Evolutionary conservation across 2,329 filamentous ascomycete genomes (phyloP), one percentile per base, ranked within the genome.

Genomic region (Talaromyces sp.): DNA sequence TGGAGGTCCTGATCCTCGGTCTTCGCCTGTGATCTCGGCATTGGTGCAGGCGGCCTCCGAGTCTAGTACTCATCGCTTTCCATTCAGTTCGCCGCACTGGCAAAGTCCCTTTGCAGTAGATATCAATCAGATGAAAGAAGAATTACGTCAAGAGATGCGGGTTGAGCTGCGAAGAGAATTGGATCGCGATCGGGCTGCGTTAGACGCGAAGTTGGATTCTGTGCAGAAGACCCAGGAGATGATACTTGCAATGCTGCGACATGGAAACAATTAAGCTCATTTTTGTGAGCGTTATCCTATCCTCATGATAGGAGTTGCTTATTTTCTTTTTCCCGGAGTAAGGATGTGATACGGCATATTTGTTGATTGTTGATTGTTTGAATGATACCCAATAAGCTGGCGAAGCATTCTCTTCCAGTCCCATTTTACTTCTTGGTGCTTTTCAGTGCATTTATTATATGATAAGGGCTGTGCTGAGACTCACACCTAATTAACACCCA

Each of bases 141-240:
- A 74, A 37, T 55, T 74, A 1, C 67, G 67, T 4, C 49, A 61
- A 14, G 72, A 75, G 47, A 60, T 75, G 51, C 60, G 61, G 24
- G 58, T 55, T 3, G 70, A 75, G 33, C 49, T 74, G 30, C 66
- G 66, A 8, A 53, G 56, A 17, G 71, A 73, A 48, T 46, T 74
- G 37, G 64, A 69, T 35, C 69, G 65, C 37, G 63, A 71, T 30
- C 68, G 69, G 0, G 64, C 64, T 13, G 57, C 60, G 2, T 54
- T 74, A 5, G 66, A 74, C 44, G 67, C 73, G 50, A 71, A 67
- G 52, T 40, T 75, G 22, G 71, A 73, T 49, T 58, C 70, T 16
- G 62, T 75, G 42, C 72, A 75, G 56, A 60, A 67, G 52, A 73
- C 71, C 4, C 73, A 75, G 51, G 67, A 75, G 33, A 67, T 75